These are phyloP conservation scores for Erysimum pusillum DNA, from an alignment of 441 rosid genomes.

Conservation along the genomic window DNA sequence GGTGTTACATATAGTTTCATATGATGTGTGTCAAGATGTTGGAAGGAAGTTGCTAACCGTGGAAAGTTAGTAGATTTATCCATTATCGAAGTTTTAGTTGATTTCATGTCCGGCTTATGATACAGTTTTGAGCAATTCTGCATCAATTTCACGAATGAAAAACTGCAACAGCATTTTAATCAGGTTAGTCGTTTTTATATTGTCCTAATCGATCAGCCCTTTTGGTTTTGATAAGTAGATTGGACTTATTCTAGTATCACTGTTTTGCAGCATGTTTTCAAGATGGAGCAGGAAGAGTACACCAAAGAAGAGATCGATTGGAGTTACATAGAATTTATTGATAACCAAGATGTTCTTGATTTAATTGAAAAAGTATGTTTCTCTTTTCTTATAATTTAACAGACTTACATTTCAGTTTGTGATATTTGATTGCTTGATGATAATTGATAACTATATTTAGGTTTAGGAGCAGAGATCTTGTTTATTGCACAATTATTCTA, in stretches of 20 bases:
- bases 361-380: conserved; percentile 69
- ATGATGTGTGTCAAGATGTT: conserved; percentile 28
- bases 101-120: conserved; percentile 28
- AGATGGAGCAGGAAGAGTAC: conserved; percentile 87
- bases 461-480: conserved; percentile 25
- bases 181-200: conserved; percentile 54
- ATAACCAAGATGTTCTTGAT: conserved; percentile 81
- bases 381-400: conserved; percentile 21
- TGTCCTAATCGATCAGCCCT: background rate
- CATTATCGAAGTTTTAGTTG: conserved; percentile 19
- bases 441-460: conserved; percentile 5
- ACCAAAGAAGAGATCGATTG: conserved; percentile 75
- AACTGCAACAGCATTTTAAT: conserved; percentile 85
- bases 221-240: conserved; percentile 35
- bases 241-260: conserved; percentile 38
- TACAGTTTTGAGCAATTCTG: conserved; percentile 85
- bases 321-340: conserved; percentile 86
- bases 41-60: conserved; percentile 25
- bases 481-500: conserved; percentile 24
- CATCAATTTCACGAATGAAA: conserved; percentile 82
- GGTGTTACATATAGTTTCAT: conserved; percentile 17
- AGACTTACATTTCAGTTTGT: conserved; percentile 32
- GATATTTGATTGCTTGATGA: conserved; percentile 27
- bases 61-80: conserved; percentile 25
- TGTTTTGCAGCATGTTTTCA: conserved; percentile 75